phyloP scores from a whole-genome alignment of 345 rosid genomes.

The Bruguiera parviflora region DNA sequence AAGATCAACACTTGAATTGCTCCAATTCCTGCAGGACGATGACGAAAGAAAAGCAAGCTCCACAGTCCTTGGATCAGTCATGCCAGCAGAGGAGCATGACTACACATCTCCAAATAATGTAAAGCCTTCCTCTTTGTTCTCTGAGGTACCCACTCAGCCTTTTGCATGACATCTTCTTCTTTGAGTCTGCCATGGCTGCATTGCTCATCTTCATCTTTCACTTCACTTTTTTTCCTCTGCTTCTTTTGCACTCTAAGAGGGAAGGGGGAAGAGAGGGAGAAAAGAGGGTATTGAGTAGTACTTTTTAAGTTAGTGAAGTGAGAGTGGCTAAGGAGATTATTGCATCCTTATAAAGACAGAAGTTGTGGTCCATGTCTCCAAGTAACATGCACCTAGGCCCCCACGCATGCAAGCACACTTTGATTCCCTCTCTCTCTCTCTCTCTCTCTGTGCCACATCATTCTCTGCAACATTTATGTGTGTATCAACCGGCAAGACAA shows the following conservation, averaged over 20 bases:
- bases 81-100: constrained; percentile 85
- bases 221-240: neutral
- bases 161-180: constrained; percentile 47
- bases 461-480: constrained; percentile 27
- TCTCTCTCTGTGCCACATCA: constrained; percentile 23
- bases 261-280: neutral
- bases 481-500: constrained; percentile 25
- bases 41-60: neutral
- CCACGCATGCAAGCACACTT: neutral
- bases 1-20: neutral
- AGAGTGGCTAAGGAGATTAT: neutral
- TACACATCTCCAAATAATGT: constrained; percentile 71
- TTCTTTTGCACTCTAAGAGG: neutral
- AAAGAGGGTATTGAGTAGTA: constrained; percentile 2
- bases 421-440: neutral
- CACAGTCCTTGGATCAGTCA: constrained; percentile 32
- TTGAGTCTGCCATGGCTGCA: constrained; percentile 32
- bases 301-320: constrained; percentile 1
- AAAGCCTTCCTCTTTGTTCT: constrained; percentile 70
- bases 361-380: constrained; percentile 23
- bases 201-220: constrained; percentile 22
- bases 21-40: neutral
- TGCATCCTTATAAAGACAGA: constrained; percentile 19
- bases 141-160: constrained; percentile 67
- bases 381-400: constrained; percentile 6